Percentiles rank a stretch among this genome's conserved stretches.
phyloP scores from a whole-genome alignment of 495 filamentous ascomycete genomes.

The Terfezia claveryi region DNA sequence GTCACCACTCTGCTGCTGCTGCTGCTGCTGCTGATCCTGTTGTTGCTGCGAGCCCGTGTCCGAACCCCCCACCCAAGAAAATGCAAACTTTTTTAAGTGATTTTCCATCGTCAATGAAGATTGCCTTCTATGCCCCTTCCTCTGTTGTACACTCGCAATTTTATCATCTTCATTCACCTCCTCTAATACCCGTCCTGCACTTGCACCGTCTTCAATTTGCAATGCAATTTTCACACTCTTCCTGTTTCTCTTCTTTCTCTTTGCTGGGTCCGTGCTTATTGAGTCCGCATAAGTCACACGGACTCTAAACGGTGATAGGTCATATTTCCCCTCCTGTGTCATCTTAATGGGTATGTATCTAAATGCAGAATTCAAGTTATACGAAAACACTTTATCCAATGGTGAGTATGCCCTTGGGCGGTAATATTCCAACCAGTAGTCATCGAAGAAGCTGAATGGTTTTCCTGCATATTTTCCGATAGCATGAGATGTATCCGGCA shows the following conservation, averaged over 20 bases:
- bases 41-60: neutral
- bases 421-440: slow-evolving; percentile 98
- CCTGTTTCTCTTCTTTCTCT: slow-evolving; percentile 9
- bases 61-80: neutral
- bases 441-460: slow-evolving; percentile 52
- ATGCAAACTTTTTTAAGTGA: neutral
- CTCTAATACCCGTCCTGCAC: neutral
- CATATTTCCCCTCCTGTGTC: slow-evolving; percentile 46
- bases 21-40: neutral
- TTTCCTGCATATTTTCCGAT: slow-evolving; percentile 27
- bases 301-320: slow-evolving; percentile 67
- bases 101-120: neutral
- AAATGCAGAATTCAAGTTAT: slow-evolving; percentile 68
- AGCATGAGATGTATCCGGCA: slow-evolving; percentile 28
- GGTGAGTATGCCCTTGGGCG: slow-evolving; percentile 65
- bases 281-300: slow-evolving; percentile 22
- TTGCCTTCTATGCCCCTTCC: neutral
- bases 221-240: slow-evolving; percentile 1
- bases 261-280: neutral
- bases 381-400: slow-evolving; percentile 71
- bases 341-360: slow-evolving; percentile 49
- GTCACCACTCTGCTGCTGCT: neutral
- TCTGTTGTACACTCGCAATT: neutral
- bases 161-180: neutral
- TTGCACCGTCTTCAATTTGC: neutral